phyloP scores from a whole-genome alignment of 140 eudicot genomes.

The Ambrosia hybrid region DNA sequence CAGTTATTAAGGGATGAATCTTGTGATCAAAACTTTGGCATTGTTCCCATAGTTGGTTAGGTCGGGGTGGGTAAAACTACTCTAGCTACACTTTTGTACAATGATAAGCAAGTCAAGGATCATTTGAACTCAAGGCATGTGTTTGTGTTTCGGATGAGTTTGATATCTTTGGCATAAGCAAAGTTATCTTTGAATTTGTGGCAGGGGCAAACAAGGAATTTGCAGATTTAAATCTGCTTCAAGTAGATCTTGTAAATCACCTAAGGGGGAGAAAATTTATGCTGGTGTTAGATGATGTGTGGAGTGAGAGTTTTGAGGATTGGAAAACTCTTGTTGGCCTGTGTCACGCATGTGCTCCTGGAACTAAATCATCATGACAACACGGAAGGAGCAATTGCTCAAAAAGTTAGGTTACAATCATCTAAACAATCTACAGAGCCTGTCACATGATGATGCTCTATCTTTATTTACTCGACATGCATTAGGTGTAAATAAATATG shows the following conservation, averaged over 20 bases:
- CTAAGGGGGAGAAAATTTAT: slow-evolving; percentile 32
- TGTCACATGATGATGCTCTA: slow-evolving; percentile 33
- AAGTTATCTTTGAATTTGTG: not conserved
- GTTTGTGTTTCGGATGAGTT: slow-evolving; percentile 43
- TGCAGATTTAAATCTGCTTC: slow-evolving; percentile 11
- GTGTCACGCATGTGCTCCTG: slow-evolving; percentile 18
- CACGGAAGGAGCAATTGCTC: slow-evolving; percentile 21
- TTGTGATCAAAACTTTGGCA: not conserved
- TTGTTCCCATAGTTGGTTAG: slow-evolving; percentile 21
- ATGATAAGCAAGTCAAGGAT: not conserved
- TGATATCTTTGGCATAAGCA: not conserved
- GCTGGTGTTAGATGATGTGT: slow-evolving; percentile 46
- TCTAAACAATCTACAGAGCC: slow-evolving; percentile 13
- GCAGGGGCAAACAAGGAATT: slow-evolving; percentile 3
- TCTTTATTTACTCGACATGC: slow-evolving; percentile 41
- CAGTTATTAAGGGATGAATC: not conserved
- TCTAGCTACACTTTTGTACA: slow-evolving; percentile 16
- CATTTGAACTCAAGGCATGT: slow-evolving; percentile 31
- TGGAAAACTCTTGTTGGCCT: slow-evolving; percentile 34
- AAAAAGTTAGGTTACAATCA: slow-evolving; percentile 23
- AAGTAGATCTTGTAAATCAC: not conserved
- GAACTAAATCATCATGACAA: slow-evolving; percentile 22
- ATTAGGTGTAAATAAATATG: slow-evolving; percentile 27
- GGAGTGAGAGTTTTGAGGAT: slow-evolving; percentile 12
- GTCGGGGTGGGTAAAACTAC: slow-evolving; percentile 20